Evolutionary conservation across 2,329 filamentous ascomycete species (phyloP).

Genomic region (Alternaria gansuensis): DNA sequence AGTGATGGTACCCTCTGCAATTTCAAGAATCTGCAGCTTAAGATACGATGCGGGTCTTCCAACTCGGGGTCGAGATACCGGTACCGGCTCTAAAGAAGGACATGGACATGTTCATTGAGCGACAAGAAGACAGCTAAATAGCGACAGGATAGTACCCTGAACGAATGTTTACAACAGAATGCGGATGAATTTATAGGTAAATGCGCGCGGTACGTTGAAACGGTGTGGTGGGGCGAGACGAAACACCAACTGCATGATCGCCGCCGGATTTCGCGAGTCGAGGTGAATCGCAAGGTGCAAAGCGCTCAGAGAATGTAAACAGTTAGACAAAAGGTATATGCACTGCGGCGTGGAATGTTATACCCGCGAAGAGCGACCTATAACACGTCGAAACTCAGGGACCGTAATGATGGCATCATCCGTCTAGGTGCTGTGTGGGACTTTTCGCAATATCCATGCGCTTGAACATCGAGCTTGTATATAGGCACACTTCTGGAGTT

Average conservation of each 20-base stretch:
- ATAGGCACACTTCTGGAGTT: not conserved
- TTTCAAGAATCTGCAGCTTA: constrained; percentile 17
- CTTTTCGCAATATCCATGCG: not conserved
- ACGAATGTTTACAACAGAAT: not conserved
- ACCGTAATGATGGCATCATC: not conserved
- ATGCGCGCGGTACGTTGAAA: constrained; percentile 27
- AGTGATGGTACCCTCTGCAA: constrained; percentile 20
- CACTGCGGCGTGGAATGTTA: not conserved
- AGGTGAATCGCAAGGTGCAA: not conserved
- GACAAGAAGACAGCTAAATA: not conserved
- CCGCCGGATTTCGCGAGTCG: constrained; percentile 15
- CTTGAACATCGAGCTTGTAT: not conserved
- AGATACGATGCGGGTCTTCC: constrained; percentile 12
- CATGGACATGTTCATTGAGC: not conserved
- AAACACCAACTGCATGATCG: constrained; percentile 38
- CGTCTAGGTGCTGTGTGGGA: not conserved
- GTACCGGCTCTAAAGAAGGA: not conserved
- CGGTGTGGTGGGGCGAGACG: constrained; percentile 28
- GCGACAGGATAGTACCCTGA: constrained; percentile 1
- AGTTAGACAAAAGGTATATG: not conserved
- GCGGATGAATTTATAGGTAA: not conserved
- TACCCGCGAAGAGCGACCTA: not conserved
- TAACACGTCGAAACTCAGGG: not conserved
- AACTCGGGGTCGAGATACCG: not conserved
- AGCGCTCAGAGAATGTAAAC: not conserved